Percentiles rank a stretch among this genome's conserved stretches.
These are phyloP conservation scores for Agrostemma githago DNA, from an alignment of 148 eudicot species.

Conservation along the genomic window DNA sequence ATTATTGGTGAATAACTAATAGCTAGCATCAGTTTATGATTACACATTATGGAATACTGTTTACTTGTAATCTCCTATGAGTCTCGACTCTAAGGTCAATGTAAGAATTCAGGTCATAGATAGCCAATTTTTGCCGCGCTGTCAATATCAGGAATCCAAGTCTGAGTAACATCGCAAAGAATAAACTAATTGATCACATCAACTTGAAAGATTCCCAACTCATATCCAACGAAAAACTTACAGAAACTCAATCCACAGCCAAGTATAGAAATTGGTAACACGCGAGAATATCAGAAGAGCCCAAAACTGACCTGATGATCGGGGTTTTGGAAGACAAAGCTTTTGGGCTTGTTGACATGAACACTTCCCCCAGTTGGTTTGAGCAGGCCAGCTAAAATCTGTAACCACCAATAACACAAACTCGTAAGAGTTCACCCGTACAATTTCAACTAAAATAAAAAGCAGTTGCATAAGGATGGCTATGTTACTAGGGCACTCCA, in stretches of 20 bases:
- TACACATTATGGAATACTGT: background rate
- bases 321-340: conserved; percentile 95
- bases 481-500: background rate
- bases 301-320: conserved; percentile 80
- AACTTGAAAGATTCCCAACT: conserved; percentile 4
- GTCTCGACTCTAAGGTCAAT: background rate
- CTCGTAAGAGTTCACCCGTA: background rate
- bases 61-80: background rate
- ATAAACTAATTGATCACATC: background rate
- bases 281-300: conserved; percentile 10
- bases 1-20: background rate
- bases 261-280: background rate
- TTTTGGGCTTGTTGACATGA: conserved; percentile 67
- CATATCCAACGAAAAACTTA: background rate
- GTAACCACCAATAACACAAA: conserved; percentile 20
- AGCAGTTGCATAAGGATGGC: background rate
- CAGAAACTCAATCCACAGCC: background rate
- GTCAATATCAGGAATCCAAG: background rate
- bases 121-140: background rate
- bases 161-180: background rate
- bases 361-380: conserved; percentile 60
- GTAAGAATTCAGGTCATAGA: background rate
- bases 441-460: background rate
- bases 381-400: conserved; percentile 88
- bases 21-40: conserved; percentile 4